Evolutionary conservation across 2,329 filamentous ascomycete species (phyloP).

Genomic region (Trichoderma sp.): DNA sequence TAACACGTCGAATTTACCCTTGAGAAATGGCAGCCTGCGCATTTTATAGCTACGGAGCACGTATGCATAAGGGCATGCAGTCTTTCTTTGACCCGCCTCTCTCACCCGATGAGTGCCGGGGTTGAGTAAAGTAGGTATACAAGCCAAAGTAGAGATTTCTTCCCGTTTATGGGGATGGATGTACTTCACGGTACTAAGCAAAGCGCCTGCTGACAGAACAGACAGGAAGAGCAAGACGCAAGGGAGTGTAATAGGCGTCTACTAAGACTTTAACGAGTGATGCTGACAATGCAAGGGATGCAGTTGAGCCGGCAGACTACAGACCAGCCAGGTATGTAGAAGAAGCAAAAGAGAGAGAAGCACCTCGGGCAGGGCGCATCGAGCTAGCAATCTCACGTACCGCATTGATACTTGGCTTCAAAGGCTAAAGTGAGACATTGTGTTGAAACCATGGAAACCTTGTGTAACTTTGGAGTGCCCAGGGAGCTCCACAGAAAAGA

Average conservation of each 20-base stretch:
- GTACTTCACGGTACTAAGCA: background rate
- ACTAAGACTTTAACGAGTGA: background rate
- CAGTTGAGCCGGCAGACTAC: background rate
- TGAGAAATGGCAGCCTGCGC: background rate
- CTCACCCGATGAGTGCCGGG: background rate
- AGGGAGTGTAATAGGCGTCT: background rate
- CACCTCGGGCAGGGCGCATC: background rate
- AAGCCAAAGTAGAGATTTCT: background rate
- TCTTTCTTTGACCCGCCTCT: background rate
- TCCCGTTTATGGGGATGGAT: background rate
- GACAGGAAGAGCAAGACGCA: background rate
- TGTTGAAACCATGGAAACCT: background rate
- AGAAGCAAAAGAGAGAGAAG: background rate
- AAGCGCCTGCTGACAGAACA: background rate
- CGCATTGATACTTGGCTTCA: background rate
- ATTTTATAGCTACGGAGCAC: background rate
- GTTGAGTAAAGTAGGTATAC: background rate
- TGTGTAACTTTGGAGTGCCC: background rate
- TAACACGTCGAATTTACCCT: background rate
- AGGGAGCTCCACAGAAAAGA: background rate
- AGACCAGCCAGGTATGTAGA: background rate
- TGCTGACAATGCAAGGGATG: background rate
- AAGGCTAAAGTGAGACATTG: slow-evolving; percentile 5
- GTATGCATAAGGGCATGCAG: background rate
- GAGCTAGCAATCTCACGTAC: background rate